These are phyloP conservation scores for Choiromyces venosus DNA, from an alignment of 495 filamentous ascomycete species.

Conservation along the genomic window DNA sequence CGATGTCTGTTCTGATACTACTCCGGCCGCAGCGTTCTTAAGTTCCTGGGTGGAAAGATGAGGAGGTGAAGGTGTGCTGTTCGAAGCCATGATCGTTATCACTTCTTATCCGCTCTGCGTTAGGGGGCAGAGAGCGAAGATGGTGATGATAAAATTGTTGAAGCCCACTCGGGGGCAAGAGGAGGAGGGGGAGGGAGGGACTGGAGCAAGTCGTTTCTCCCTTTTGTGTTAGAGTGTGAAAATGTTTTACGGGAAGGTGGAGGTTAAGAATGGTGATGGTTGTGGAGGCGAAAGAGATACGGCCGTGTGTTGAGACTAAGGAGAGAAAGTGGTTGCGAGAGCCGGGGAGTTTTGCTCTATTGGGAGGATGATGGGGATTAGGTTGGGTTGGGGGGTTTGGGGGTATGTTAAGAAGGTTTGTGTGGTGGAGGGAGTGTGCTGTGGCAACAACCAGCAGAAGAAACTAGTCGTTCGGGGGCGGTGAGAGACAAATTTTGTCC, in stretches of 20 bases:
- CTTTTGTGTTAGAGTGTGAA: background rate
- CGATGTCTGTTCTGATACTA: constrained; percentile 19
- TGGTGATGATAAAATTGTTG: background rate
- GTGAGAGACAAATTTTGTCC: background rate
- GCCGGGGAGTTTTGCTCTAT: background rate
- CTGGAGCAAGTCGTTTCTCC: background rate
- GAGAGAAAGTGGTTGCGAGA: background rate
- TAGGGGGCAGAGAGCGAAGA: background rate
- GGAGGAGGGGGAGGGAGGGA: background rate
- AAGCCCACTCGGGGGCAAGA: background rate
- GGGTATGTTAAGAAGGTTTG: background rate
- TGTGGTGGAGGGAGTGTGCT: background rate
- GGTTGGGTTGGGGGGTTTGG: background rate
- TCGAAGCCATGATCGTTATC: constrained; percentile 23
- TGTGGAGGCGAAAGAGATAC: background rate
- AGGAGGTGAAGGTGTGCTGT: constrained; percentile 6
- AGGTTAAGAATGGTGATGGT: background rate
- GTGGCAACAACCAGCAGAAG: background rate
- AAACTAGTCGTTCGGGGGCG: background rate
- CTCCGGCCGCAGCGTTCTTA: constrained; percentile 19
- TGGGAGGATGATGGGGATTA: background rate
- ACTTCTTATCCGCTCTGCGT: background rate
- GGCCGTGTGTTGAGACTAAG: constrained; percentile 10
- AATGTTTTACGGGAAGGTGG: constrained; percentile 1
- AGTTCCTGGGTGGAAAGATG: constrained; percentile 21